Evolutionary conservation across 495 filamentous ascomycete genomes (phyloP).

Genomic region (Ascodesmis nigricans): DNA sequence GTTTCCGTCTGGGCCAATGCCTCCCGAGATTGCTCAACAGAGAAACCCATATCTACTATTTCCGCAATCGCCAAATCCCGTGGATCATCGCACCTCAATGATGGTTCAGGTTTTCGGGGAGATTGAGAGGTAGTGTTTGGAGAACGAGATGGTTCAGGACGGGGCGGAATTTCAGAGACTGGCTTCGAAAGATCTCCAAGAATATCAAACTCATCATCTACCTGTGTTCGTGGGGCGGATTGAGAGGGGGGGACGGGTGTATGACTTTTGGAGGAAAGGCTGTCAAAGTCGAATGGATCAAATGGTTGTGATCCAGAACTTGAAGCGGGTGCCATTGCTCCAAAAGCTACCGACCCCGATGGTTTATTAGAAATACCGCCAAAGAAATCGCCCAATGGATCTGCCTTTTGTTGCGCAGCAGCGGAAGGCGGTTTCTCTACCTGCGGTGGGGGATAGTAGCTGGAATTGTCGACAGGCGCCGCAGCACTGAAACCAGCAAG

Average conservation of each 20-base stretch:
- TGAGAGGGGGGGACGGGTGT: constrained; percentile 22
- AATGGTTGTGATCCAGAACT: no score
- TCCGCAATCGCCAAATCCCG: constrained; percentile 70
- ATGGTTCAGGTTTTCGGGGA: constrained; percentile 20
- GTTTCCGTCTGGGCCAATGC: constrained; percentile 59
- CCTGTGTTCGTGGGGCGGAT: constrained; percentile 21
- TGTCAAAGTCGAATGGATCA: constrained; percentile 72
- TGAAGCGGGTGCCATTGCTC: no score
- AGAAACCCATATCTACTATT: constrained; percentile 88
- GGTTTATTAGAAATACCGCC: background rate
- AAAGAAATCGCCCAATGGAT: background rate
- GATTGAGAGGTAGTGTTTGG: no score
- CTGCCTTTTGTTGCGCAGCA: constrained; percentile 1
- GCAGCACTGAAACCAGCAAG: constrained; percentile 38
- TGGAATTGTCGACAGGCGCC: constrained; percentile 38
- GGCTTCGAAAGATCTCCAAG: constrained; percentile 70
- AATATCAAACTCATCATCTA: constrained; percentile 52
- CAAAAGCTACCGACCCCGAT: constrained; percentile 12
- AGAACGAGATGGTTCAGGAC: constrained; percentile 23
- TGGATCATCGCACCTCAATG: constrained; percentile 26
- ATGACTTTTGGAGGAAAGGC: constrained; percentile 29
- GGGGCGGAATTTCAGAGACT: constrained; percentile 46
- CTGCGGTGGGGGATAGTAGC: constrained; percentile 35
- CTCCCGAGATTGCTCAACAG: constrained; percentile 50
- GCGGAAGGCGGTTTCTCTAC: constrained; percentile 18